Evolutionary conservation across 2,329 filamentous ascomycete species (phyloP), one percentile per base, ranked within the genome.

Genomic region (Hyphodiscus sp.): DNA sequence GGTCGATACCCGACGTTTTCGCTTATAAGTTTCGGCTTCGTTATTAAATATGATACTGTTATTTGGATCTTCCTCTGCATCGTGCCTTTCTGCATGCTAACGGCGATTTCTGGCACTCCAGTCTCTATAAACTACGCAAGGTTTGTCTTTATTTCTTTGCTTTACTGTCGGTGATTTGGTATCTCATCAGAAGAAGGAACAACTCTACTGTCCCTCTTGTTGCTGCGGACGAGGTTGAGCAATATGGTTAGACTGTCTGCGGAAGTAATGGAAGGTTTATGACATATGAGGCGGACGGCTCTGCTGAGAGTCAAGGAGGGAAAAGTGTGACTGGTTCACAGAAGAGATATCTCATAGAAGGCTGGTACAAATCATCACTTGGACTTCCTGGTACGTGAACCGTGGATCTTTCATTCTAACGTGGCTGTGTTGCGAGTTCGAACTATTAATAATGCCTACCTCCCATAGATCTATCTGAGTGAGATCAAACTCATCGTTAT

Each of bases 61-160:
- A 69, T 73, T 41, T 91, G 87, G 87, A 89, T 91, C 54, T 68
- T 74, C 30, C 74, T 91, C 18, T 79, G 86, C 1, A 77, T 89
- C 16, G 78, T 87, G 52, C 72, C 91, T 45, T 91, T 90, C 73
- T 90, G 85, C 67, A 88, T 91, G 85, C 87, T 83, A 2, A 77
- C 81, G 6, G 76, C 78, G 2, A 67, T 86, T 10, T 78, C 81
- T 0, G 81, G 85, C 2, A 72, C 74, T 11, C 67, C 81, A 3
- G 68, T 67, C 13, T 74, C 70, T 18, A 86, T 86, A 82, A 86
- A 86, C 67, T 86, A 86, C 64, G 82, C 83, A 2, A 81, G 77
- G 18, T 82, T 81, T 8, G 83, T 86, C 6, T 86, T 86, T 68
- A 76, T 79, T 2, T 81, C 86, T 86, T 54, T 83, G 76, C 0